phyloP scores from a whole-genome alignment of 306 rosid genomes.

The Cucumis cinereus region DNA sequence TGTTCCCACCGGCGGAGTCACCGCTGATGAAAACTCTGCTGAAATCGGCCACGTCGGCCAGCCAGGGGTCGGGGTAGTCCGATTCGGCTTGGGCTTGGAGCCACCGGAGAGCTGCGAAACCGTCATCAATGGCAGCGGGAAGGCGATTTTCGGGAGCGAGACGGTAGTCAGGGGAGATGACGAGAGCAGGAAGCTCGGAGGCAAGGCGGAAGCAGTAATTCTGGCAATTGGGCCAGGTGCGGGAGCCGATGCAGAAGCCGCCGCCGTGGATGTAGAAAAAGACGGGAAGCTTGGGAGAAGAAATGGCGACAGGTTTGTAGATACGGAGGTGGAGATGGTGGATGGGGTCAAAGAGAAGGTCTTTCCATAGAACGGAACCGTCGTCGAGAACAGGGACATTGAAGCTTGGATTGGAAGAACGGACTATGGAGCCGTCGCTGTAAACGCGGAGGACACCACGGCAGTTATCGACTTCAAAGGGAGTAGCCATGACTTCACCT shows the following conservation, averaged over 20 bases:
- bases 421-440: slow-evolving; percentile 58
- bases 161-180: slow-evolving; percentile 62
- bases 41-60: slow-evolving; percentile 52
- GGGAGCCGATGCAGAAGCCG: slow-evolving; percentile 91
- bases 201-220: slow-evolving; percentile 65
- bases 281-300: slow-evolving; percentile 30
- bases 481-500: not conserved
- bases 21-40: slow-evolving; percentile 51
- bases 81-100: slow-evolving; percentile 41
- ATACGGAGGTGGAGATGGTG: slow-evolving; percentile 55
- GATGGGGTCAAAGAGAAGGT: slow-evolving; percentile 38
- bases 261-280: slow-evolving; percentile 83
- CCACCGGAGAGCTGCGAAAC: slow-evolving; percentile 54
- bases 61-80: slow-evolving; percentile 40
- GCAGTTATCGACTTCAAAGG: slow-evolving; percentile 45
- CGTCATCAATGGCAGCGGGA: slow-evolving; percentile 58
- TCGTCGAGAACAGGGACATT: slow-evolving; percentile 36
- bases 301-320: slow-evolving; percentile 38
- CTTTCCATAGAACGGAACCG: slow-evolving; percentile 62
- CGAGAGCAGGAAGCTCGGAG: slow-evolving; percentile 30
- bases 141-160: slow-evolving; percentile 77
- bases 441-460: slow-evolving; percentile 75
- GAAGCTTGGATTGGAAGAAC: slow-evolving; percentile 44
- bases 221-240: slow-evolving; percentile 77
- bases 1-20: slow-evolving; percentile 84